These are phyloP conservation scores for Lasiodiplodia citricola DNA, from an alignment of 2,329 filamentous ascomycete genomes.

Conservation along the genomic window DNA sequence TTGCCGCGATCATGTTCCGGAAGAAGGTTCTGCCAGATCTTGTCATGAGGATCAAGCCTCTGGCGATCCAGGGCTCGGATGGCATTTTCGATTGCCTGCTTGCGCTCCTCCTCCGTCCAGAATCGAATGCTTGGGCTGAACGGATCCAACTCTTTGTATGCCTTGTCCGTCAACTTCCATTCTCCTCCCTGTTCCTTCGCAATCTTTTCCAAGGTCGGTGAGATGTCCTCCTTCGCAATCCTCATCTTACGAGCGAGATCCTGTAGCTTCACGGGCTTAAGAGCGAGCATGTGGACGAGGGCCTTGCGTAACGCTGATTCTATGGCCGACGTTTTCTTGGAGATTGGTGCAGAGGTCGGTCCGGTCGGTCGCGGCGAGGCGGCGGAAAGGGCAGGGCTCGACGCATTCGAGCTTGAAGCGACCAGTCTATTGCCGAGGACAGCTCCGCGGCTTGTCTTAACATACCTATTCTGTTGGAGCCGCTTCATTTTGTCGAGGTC, in stretches of 20 bases:
- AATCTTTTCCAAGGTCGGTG: slow-evolving; percentile 44
- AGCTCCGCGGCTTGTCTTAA: neutral
- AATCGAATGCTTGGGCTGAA: slow-evolving; percentile 63
- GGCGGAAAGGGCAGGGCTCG: slow-evolving; percentile 22
- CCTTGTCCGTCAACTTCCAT: slow-evolving; percentile 57
- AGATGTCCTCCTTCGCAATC: slow-evolving; percentile 55
- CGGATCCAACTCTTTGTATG: slow-evolving; percentile 66
- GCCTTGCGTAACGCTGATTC: slow-evolving; percentile 39
- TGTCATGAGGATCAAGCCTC: slow-evolving; percentile 64
- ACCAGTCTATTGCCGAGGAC: slow-evolving; percentile 17
- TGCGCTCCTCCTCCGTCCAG: slow-evolving; percentile 59
- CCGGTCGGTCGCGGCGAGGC: slow-evolving; percentile 27
- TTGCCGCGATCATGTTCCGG: slow-evolving; percentile 66
- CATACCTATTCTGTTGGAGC: neutral
- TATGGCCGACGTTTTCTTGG: slow-evolving; percentile 44
- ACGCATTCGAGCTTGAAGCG: slow-evolving; percentile 3
- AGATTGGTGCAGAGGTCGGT: slow-evolving; percentile 49
- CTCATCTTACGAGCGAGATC: slow-evolving; percentile 54
- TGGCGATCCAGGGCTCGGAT: slow-evolving; percentile 68
- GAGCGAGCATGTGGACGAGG: slow-evolving; percentile 60
- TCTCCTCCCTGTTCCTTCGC: slow-evolving; percentile 8
- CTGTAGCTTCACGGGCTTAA: slow-evolving; percentile 54
- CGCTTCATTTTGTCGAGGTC: slow-evolving; percentile 5
- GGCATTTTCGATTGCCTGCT: slow-evolving; percentile 66
- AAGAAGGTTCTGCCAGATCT: slow-evolving; percentile 66